Conservation (phyloP, 495 filamentous ascomycete species). For the Durotheca rogersii region DNA sequence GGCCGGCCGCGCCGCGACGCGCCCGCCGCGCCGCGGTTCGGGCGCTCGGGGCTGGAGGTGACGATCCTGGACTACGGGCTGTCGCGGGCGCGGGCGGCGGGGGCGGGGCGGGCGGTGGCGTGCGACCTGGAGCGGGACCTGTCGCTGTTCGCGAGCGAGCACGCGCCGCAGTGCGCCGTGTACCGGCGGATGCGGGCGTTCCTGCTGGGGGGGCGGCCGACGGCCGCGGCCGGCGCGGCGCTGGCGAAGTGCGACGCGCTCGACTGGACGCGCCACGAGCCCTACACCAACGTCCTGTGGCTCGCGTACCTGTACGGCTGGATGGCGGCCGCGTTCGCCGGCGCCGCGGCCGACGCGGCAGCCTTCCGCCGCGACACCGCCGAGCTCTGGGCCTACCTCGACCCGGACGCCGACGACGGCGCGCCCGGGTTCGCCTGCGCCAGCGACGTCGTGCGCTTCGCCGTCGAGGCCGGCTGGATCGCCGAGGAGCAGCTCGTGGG, state of each 20-base stretch:
- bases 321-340: conserved; percentile 38
- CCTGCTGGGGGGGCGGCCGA: conserved; percentile 41
- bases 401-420: conserved; percentile 40
- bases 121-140: conserved; percentile 56
- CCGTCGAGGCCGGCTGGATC: conserved; percentile 49
- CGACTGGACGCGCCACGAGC: conserved; percentile 42
- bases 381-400: conserved; percentile 45
- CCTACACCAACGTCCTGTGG: conserved; percentile 59
- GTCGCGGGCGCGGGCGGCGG: conserved; percentile 58
- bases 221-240: conserved; percentile 32
- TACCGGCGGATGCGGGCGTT: conserved; percentile 56
- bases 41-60: conserved; percentile 67
- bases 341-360: conserved; percentile 38
- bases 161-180: conserved; percentile 47
- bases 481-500: conserved; percentile 46
- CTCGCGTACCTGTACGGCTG: conserved; percentile 51
- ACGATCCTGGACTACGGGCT: conserved; percentile 92
- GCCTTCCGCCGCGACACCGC: conserved; percentile 41
- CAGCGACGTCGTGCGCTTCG: conserved; percentile 45
- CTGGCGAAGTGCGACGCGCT: conserved; percentile 42
- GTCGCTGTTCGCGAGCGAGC: conserved; percentile 51
- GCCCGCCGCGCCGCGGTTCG: conserved; percentile 53
- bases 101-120: conserved; percentile 36
- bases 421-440: conserved; percentile 45
- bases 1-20: conserved; percentile 41